A percentile compares a stretch with the other conserved stretches of the same genome.
These are phyloP conservation scores for Herpomyces periplanetae DNA, from an alignment of 2,329 filamentous ascomycete species.

Conservation along the genomic window DNA sequence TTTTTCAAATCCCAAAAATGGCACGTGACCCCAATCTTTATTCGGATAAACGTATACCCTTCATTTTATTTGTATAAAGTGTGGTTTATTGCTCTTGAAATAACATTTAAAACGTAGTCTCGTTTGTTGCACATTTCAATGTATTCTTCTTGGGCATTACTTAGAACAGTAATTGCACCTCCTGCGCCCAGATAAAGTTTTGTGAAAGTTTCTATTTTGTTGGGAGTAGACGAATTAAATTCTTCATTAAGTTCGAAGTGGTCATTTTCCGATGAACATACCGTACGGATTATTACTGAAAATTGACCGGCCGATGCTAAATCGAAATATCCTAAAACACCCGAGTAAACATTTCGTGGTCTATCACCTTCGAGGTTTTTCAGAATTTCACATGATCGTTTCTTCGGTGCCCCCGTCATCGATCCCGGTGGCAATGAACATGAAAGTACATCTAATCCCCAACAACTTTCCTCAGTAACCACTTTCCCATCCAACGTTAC, in stretches of 20 bases:
- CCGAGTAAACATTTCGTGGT: slow-evolving; percentile 40
- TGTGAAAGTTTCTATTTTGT: slow-evolving; percentile 9
- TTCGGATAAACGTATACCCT: no score
- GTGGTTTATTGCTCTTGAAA: no score
- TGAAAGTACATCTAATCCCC: slow-evolving; percentile 34
- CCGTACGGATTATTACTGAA: slow-evolving; percentile 54
- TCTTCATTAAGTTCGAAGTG: slow-evolving; percentile 2
- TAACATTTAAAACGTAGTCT: slow-evolving; percentile 3
- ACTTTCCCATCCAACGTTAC: no score
- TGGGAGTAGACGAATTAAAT: slow-evolving; percentile 6
- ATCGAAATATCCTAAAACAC: slow-evolving; percentile 63
- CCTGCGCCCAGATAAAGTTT: slow-evolving; percentile 30
- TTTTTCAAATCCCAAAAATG: no score
- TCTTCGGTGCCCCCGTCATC: slow-evolving; percentile 90
- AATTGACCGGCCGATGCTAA: slow-evolving; percentile 52
- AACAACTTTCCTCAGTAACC: slow-evolving; percentile 10
- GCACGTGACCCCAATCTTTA: no score
- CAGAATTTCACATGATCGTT: slow-evolving; percentile 53
- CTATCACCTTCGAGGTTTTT: slow-evolving; percentile 20
- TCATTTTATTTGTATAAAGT: no score
- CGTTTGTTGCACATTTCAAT: slow-evolving; percentile 33
- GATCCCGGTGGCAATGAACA: slow-evolving; percentile 49
- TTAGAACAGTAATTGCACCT: slow-evolving; percentile 54
- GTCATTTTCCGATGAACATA: slow-evolving; percentile 31
- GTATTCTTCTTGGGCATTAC: slow-evolving; percentile 36